Evolutionary conservation across 768 basidiomycete species (phyloP).

Genomic region (Trametes meyenii): DNA sequence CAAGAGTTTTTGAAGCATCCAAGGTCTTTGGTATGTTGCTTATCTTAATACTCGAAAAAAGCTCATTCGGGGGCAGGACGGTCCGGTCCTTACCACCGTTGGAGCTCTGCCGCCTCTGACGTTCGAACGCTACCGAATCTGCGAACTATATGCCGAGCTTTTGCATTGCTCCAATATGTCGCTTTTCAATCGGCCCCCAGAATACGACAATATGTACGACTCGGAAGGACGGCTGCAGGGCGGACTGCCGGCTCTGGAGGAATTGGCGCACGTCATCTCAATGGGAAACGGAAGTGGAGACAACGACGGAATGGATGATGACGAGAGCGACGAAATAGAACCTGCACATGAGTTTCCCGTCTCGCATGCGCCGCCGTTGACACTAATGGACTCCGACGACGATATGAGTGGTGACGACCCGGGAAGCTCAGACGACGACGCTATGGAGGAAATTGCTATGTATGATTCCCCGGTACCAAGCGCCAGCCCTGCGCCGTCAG

Average conservation of each 20-base stretch:
- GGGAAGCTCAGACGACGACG: slow-evolving; percentile 77
- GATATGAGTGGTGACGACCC: slow-evolving; percentile 76
- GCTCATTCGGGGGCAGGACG: slow-evolving; percentile 48
- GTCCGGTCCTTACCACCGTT: slow-evolving; percentile 72
- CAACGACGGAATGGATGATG: slow-evolving; percentile 61
- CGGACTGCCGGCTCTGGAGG: slow-evolving; percentile 83
- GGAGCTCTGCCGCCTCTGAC: slow-evolving; percentile 80
- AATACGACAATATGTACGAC: slow-evolving; percentile 75
- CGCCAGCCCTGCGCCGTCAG: slow-evolving; percentile 8
- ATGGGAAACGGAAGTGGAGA: slow-evolving; percentile 60
- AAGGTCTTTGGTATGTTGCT: slow-evolving; percentile 62
- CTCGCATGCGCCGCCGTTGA: slow-evolving; percentile 52
- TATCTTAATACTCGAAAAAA: slow-evolving; percentile 11
- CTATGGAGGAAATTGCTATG: slow-evolving; percentile 83
- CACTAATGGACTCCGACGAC: slow-evolving; percentile 67
- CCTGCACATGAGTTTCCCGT: slow-evolving; percentile 73
- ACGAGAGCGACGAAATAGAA: slow-evolving; percentile 61
- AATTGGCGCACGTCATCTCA: slow-evolving; percentile 82
- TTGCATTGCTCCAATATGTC: slow-evolving; percentile 99
- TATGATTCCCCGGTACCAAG: slow-evolving; percentile 44
- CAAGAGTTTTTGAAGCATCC: slow-evolving; percentile 73
- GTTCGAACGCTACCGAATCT: slow-evolving; percentile 92
- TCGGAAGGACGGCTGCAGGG: slow-evolving; percentile 82
- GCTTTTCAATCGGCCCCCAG: slow-evolving; percentile 79
- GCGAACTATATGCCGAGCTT: slow-evolving; percentile 95